phyloP scores from a whole-genome alignment of 306 rosid species.

The Begonia masoniana region DNA sequence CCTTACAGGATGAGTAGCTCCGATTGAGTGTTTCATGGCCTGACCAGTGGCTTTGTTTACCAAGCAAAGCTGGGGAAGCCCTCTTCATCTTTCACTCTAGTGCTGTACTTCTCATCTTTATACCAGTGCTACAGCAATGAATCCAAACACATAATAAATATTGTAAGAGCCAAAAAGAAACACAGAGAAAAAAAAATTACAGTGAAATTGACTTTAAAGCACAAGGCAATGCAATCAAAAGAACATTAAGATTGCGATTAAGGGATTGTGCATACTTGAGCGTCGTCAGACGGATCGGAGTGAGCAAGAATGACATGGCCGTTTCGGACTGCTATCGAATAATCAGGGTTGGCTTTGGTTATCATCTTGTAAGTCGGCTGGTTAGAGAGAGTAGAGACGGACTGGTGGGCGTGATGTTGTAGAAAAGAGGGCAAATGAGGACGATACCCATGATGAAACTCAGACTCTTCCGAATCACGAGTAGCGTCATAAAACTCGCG shows the following conservation, averaged over 20 bases:
- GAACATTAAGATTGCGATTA: background rate
- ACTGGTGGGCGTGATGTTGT: slow-evolving; percentile 23
- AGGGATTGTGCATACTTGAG: slow-evolving; percentile 25
- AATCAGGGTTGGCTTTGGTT: slow-evolving; percentile 40
- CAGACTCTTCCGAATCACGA: slow-evolving; percentile 9
- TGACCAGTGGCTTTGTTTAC: slow-evolving; percentile 66
- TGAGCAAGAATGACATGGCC: slow-evolving; percentile 45
- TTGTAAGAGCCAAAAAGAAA: too few relatives aligned
- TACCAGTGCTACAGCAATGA: slow-evolving; percentile 59
- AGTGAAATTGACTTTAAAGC: background rate
- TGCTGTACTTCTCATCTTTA: slow-evolving; percentile 78
- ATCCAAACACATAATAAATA: background rate
- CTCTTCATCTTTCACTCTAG: slow-evolving; percentile 66
- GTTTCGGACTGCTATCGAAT: slow-evolving; percentile 35
- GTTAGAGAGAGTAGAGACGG: slow-evolving; percentile 6
- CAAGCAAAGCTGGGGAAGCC: slow-evolving; percentile 66
- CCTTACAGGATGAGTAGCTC: slow-evolving; percentile 56
- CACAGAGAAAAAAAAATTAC: background rate
- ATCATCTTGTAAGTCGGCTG: slow-evolving; percentile 33
- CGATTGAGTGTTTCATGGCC: slow-evolving; percentile 71
- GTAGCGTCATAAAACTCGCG: too few relatives aligned
- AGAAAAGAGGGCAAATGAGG: slow-evolving; percentile 19
- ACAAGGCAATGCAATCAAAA: background rate
- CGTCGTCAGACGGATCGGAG: slow-evolving; percentile 31
- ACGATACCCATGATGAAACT: slow-evolving; percentile 8